phyloP scores from a whole-genome alignment of 371 early-diverging fungal genomes.

The Lichtheimia hyalospora region DNA sequence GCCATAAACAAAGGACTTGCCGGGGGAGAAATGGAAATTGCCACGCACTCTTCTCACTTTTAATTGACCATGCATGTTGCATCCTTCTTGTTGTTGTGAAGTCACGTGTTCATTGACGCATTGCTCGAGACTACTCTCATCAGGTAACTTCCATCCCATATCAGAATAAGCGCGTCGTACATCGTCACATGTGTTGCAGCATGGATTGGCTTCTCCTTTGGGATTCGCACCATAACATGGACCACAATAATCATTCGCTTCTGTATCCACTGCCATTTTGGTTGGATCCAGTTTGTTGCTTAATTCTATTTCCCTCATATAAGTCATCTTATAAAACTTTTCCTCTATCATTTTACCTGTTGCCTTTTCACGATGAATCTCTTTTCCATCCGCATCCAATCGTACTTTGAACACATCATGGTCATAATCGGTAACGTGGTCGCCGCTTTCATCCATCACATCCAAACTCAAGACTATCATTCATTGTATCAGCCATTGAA shows the following conservation, averaged over 20 bases:
- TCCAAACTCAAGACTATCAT: conserved; percentile 79
- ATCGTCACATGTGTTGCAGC: conserved; percentile 95
- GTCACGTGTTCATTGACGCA: conserved; percentile 70
- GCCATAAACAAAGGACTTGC: conserved; percentile 73
- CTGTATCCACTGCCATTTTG: neutral
- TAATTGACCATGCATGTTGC: conserved; percentile 81
- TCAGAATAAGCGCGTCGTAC: conserved; percentile 80
- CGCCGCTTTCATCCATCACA: conserved; percentile 89
- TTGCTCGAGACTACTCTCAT: conserved; percentile 3
- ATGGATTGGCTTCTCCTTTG: conserved; percentile 48
- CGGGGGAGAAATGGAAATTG: conserved; percentile 93
- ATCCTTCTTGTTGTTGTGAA: conserved; percentile 84
- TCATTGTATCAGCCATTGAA: neutral
- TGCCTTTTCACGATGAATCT: conserved; percentile 57
- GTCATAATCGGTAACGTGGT: conserved; percentile 79
- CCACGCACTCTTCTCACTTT: conserved; percentile 88
- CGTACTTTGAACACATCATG: conserved; percentile 83
- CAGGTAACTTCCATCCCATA: conserved; percentile 74
- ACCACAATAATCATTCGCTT: conserved; percentile 72
- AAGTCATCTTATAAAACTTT: too few relatives aligned
- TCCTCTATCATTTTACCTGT: conserved; percentile 28
- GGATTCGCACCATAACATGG: conserved; percentile 85
- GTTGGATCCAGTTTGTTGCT: conserved; percentile 8
- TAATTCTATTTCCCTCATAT: neutral
- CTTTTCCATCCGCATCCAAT: conserved; percentile 67